A percentile compares a stretch with the other conserved stretches of the same genome.
Conservation (phyloP, 371 early-diverging fungal species). For the Smittium culicis region DNA sequence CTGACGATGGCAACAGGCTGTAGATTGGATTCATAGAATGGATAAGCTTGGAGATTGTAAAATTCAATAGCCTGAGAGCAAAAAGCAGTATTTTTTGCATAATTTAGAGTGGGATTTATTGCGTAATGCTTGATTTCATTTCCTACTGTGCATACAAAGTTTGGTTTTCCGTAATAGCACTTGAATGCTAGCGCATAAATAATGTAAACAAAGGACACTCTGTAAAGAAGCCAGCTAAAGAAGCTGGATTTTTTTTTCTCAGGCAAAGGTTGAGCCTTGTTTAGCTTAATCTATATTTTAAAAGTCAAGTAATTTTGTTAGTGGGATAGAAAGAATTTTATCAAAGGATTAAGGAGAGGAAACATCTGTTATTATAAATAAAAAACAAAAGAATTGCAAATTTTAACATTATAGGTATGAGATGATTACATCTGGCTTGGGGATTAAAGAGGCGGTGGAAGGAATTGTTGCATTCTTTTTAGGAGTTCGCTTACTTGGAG, state of each 20-base stretch:
- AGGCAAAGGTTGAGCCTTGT: too few species aligned
- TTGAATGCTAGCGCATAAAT: slow-evolving; percentile 7
- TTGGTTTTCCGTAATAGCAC: slow-evolving; percentile 2
- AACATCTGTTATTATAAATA: too few species aligned
- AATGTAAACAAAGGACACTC: slow-evolving; percentile 1
- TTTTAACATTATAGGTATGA: too few species aligned
- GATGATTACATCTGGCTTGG: too few species aligned
- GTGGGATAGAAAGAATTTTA: too few species aligned
- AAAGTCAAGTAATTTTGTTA: too few species aligned
- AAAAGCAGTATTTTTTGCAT: neutral
- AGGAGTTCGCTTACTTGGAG: too few species aligned
- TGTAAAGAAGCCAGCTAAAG: neutral
- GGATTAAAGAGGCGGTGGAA: too few species aligned
- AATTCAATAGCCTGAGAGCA: neutral
- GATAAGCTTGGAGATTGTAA: slow-evolving; percentile 5
- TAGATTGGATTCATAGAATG: slow-evolving; percentile 1
- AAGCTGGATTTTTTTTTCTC: neutral
- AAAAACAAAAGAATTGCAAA: too few species aligned
- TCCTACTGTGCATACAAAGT: slow-evolving; percentile 6
- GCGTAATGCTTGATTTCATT: neutral
- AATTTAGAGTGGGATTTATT: neutral
- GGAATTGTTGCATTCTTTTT: too few species aligned
- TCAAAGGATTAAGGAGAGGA: too few species aligned
- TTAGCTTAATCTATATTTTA: too few species aligned
- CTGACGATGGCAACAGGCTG: neutral